Base-by-base conservation (phyloP, 257 asterid species). In the Gentiana macrophylla region DNA sequence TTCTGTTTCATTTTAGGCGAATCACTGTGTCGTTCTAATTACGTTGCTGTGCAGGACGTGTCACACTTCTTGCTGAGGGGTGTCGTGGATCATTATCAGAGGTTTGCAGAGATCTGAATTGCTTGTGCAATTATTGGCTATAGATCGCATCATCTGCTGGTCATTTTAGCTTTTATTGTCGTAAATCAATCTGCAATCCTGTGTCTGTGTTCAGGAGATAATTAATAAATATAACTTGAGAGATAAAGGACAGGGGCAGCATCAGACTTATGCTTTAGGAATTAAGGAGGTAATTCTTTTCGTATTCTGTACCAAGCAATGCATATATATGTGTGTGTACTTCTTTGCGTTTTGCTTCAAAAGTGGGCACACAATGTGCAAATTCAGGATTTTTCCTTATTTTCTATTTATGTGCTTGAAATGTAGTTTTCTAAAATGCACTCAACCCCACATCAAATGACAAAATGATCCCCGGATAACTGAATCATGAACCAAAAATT, bases 11-110 rank as follows among this genome's bases (percentile, higher is more conserved):
- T 55, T 37, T 24, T 37, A 50, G 3, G 43, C 8, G 2, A 33
- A 24, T 43, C 59, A 38, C 32, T 54, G 12, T 36, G 2, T 56
- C 35, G 15, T 35, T 48, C 60, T 71, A 41, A 62, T 49, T 65
- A n/a, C 52, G 57, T 53, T 70, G 53, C 69, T 62, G 47, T 80
- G 73, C 80, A 91, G 98, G 96, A 45, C 78, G 74, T 50, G 64
- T 85, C 67, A 84, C 84, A 55, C 86, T 91, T 57, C 75, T 91
- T 67, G 95, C 93, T 56, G 98, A 91, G 85, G 98, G 98, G 57
- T 91, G 98, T 73, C 86, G 98, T 61, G 98, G 98, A 74, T 91
- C 96, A 52, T 81, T 91, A 50, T 83, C 98, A 37, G 98, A 91
- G 95, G 98, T 91, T 62, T 67, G 54, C 13, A 45, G 49, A 65